These are phyloP conservation scores for Diutina catenulata DNA, from an alignment of 1,139 yeast species.

Conservation along the genomic window DNA sequence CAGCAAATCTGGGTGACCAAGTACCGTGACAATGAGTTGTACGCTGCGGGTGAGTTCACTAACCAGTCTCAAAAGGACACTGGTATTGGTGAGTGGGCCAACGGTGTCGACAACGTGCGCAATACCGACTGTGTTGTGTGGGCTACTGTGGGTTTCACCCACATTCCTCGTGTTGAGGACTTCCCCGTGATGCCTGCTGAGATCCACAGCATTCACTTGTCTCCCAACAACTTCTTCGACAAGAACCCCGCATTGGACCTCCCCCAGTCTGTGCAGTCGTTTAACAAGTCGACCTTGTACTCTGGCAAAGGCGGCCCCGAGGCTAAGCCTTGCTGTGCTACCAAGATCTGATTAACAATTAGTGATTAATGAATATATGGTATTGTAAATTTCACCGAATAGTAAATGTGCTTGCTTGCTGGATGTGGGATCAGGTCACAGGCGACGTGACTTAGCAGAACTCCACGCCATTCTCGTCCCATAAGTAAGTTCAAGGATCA, in stretches of 20 bases:
- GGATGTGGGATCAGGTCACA: no score
- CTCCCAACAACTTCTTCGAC: conserved; percentile 71
- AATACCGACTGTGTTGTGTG: conserved; percentile 74
- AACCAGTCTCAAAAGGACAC: conserved; percentile 58
- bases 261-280: conserved; percentile 59
- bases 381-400: no score
- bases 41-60: conserved; percentile 72
- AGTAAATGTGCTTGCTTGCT: no score
- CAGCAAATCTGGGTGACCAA: conserved; percentile 71
- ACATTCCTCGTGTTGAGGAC: conserved; percentile 80
- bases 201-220: conserved; percentile 52
- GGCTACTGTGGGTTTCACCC: conserved; percentile 84
- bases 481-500: no score
- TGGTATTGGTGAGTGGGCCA: conserved; percentile 53
- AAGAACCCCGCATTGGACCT: conserved; percentile 76
- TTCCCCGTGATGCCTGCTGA: conserved; percentile 94
- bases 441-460: no score
- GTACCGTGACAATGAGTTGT: conserved; percentile 55
- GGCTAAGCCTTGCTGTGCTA: conserved; percentile 32
- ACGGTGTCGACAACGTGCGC: conserved; percentile 61
- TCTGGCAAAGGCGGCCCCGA: conserved; percentile 6
- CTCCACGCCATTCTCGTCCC: no score
- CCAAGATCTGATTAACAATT: conserved; percentile 16
- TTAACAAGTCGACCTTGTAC: conserved; percentile 38
- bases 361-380: no score